Conservation (phyloP, 208 protist species). For the Acanthamoeba triangularis region DNA sequence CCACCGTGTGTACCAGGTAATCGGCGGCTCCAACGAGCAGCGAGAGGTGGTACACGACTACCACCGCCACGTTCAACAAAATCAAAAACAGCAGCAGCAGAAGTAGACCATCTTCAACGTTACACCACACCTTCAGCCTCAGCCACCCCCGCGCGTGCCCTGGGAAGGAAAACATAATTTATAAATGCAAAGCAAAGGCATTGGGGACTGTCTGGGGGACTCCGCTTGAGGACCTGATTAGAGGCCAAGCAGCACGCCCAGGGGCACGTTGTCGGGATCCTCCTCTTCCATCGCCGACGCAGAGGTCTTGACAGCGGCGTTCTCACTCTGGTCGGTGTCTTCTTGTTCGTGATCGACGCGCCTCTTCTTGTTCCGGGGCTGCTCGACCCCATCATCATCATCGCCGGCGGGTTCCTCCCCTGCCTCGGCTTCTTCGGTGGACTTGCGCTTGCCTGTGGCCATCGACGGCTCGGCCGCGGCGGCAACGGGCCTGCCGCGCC, state of each 20-base stretch:
- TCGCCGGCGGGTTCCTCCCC: neutral
- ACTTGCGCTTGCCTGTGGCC: neutral
- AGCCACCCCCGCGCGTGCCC: too few species aligned
- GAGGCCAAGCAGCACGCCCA: slow-evolving; percentile 33
- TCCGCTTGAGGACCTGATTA: neutral
- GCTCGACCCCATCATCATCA: neutral
- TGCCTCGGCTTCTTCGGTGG: neutral
- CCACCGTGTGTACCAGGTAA: too few species aligned
- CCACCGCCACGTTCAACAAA: neutral
- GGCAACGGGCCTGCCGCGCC: neutral
- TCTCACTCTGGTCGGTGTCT: neutral
- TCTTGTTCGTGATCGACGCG: neutral
- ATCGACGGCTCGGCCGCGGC: neutral
- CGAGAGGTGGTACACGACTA: slow-evolving; percentile 30
- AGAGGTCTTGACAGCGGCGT: neutral
- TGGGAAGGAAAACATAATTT: too few species aligned
- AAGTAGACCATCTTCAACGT: neutral
- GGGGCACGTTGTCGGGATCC: slow-evolving; percentile 3
- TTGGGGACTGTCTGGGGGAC: too few species aligned
- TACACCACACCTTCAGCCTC: neutral
- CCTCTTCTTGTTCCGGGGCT: neutral
- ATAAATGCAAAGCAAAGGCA: neutral
- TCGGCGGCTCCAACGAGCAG: slow-evolving; percentile 67
- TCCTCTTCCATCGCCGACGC: neutral
- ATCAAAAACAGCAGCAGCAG: neutral